Base-by-base conservation (phyloP, 805 yeast genomes). In the Ogataea minuta region DNA sequence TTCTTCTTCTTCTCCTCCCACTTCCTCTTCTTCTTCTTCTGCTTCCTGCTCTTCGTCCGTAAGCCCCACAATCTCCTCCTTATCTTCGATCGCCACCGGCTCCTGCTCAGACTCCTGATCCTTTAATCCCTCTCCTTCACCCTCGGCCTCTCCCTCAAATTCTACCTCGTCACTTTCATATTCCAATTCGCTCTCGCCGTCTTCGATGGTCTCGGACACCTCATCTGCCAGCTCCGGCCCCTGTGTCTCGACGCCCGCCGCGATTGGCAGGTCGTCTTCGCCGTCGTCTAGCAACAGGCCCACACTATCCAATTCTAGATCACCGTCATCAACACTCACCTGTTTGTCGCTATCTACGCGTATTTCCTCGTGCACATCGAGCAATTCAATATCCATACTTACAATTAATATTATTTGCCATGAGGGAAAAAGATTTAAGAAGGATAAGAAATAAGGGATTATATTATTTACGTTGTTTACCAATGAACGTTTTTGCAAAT, bases 131-230 rank as follows among this genome's bases (percentile, higher is more conserved):
- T n/a, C n/a, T n/a, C n/a, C n/a, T n/a, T n/a, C n/a, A n/a, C n/a
- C n/a, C n/a, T 14, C 31, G 15, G 25, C 12, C 6, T 14, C 26
- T 6, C 41, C 36, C 21, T 52, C 56, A 31, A 49, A 38, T 16
- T 44, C 49, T 10, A 46, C 54, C 21, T 49, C 56, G 23, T 57
- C 61, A 39, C 62, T 53, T 47, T 65, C 57, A 42, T 56, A 46
- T 46, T 61, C 54, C 50, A 62, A 38, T 45, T 55, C 49, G 46
- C 64, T 46, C 43, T 60, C 56, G 36, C 37, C 43, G 17, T 44
- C 39, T 17, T 33, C 29, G 11, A 12, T n/a, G 28, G 38, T 32
- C 32, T 37, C 42, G 29, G 26, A 29, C 34, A 11, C 41, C 43
- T 59, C 52, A 51, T 54, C 45, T 45, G 60, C 26, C 10, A 11